Conservation (phyloP, 345 rosid genomes). For the Arabis alpina region DNA sequence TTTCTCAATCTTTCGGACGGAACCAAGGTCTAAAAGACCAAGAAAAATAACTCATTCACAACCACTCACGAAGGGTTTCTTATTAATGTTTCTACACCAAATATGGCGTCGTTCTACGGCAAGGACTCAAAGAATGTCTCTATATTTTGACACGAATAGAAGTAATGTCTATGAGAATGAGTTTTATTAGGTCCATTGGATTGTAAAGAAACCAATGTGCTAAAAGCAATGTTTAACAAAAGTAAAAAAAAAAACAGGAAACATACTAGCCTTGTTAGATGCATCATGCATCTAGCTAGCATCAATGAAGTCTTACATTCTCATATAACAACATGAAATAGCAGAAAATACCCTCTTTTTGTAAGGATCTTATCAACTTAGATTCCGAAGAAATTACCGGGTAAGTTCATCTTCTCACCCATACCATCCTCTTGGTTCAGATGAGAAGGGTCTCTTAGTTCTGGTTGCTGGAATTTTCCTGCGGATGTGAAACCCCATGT, state of each 20-base stretch:
- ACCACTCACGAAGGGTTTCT: too few relatives aligned
- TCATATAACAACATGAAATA: constrained; percentile 1
- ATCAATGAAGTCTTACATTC: neutral
- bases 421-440: neutral
- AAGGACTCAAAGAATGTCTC: neutral
- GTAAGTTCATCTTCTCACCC: too few relatives aligned
- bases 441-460: neutral
- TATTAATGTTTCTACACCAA: too few relatives aligned
- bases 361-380: neutral
- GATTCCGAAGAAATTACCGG: neutral
- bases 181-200: neutral
- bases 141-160: neutral
- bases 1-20: too few relatives aligned
- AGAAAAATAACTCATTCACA: too few relatives aligned
- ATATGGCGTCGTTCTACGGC: constrained; percentile 29
- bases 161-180: neutral
- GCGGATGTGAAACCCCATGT: neutral
- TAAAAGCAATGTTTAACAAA: neutral
- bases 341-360: too few relatives aligned
- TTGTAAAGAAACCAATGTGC: constrained; percentile 4
- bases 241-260: neutral
- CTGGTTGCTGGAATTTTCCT: constrained; percentile 5
- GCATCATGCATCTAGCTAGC: neutral
- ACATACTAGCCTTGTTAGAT: neutral
- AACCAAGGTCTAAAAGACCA: too few relatives aligned